Conservation (phyloP, 371 early-diverging fungal genomes). For the Nematocida displodere region DNA sequence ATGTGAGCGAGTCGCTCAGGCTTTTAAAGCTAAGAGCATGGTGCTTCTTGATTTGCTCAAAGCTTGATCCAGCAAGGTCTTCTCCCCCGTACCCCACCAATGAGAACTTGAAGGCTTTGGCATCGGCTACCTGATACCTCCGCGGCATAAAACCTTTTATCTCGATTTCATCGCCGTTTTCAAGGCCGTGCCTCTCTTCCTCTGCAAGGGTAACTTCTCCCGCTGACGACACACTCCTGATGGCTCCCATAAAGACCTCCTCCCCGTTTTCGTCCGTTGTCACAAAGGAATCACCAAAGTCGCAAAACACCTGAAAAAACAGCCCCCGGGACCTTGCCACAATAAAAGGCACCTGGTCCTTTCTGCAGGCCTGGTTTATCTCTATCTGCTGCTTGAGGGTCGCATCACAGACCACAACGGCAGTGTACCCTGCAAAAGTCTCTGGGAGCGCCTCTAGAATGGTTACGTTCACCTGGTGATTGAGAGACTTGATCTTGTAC, state of each 20-base stretch:
- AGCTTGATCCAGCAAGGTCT: conserved; percentile 24
- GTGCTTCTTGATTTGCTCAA: conserved; percentile 53
- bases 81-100: conserved; percentile 44
- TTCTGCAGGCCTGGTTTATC: conserved; percentile 78
- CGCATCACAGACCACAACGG: conserved; percentile 76
- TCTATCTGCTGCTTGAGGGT: conserved; percentile 73
- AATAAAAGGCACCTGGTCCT: conserved; percentile 78
- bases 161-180: conserved; percentile 60
- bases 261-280: conserved; percentile 87
- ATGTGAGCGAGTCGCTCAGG: conserved; percentile 51
- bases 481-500: conserved; percentile 82
- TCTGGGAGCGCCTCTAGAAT: conserved; percentile 59
- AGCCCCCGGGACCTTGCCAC: conserved; percentile 83
- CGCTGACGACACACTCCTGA: conserved; percentile 75
- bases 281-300: conserved; percentile 82
- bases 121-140: conserved; percentile 52
- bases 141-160: conserved; percentile 34
- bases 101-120: conserved; percentile 55
- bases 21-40: conserved; percentile 27
- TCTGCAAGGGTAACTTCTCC: conserved; percentile 60
- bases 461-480: conserved; percentile 75
- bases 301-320: conserved; percentile 88
- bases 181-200: conserved; percentile 63
- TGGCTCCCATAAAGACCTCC: conserved; percentile 79
- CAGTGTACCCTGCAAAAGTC: conserved; percentile 72